Conservation (phyloP, 2,329 filamentous ascomycete genomes). For the Knoxdaviesia proteae region DNA sequence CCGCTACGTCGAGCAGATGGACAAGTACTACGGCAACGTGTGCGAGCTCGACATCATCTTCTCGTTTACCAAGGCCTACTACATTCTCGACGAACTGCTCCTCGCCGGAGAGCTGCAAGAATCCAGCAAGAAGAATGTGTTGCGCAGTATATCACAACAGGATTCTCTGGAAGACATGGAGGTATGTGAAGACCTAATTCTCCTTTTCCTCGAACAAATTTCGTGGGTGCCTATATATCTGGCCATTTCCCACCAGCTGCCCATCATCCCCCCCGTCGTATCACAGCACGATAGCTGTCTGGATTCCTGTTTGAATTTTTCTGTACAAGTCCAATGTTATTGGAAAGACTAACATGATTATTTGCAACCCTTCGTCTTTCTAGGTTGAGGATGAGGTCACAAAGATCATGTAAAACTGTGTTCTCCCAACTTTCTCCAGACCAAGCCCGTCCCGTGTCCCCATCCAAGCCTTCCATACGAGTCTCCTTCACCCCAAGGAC, state of each 20-base stretch:
- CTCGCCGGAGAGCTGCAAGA: conserved; percentile 94
- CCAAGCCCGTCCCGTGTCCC: too few species aligned
- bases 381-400: conserved; percentile 82
- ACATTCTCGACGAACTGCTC: conserved; percentile 91
- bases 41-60: conserved; percentile 99
- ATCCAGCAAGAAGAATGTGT: conserved; percentile 97
- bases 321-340: neutral
- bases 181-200: conserved; percentile 38
- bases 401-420: conserved; percentile 54
- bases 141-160: conserved; percentile 89
- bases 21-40: conserved; percentile 99
- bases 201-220: neutral
- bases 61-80: conserved; percentile 99
- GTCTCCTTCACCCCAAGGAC: too few species aligned
- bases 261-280: neutral
- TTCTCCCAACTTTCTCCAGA: too few species aligned
- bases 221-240: too few species aligned
- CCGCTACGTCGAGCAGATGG: conserved; percentile 99
- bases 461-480: too few species aligned
- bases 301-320: conserved; percentile 2
- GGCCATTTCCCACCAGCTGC: neutral
- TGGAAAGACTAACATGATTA: conserved; percentile 3
- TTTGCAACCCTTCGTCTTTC: neutral
- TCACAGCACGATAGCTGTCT: neutral
- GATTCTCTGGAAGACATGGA: conserved; percentile 98